These are phyloP conservation scores for Calonectria pteridis DNA, from an alignment of 2,329 filamentous ascomycete genomes.

Conservation along the genomic window DNA sequence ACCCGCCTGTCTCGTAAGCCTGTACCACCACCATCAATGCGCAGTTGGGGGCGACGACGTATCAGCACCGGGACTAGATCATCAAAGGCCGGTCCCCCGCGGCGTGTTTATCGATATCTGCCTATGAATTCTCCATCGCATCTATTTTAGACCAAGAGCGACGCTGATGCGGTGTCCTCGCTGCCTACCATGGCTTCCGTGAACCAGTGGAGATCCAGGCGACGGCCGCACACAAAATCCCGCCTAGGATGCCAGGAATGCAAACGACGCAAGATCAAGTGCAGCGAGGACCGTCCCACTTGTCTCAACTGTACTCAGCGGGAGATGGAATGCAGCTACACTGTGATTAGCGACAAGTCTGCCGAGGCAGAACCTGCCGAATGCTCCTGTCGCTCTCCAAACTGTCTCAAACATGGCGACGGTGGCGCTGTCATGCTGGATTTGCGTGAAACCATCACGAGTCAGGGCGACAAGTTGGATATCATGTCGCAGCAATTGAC, in stretches of 20 bases:
- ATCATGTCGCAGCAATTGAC: background rate
- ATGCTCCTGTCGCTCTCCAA: background rate
- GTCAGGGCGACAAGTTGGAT: background rate
- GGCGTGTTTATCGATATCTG: background rate
- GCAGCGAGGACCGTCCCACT: background rate
- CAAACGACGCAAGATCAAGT: slow-evolving; percentile 1
- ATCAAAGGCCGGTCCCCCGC: background rate
- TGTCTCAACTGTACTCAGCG: background rate
- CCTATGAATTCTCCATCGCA: background rate
- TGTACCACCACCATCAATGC: background rate
- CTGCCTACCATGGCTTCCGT: background rate
- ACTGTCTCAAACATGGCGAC: background rate
- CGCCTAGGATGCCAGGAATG: background rate
- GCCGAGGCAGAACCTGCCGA: background rate
- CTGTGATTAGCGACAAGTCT: background rate
- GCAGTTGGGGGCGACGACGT: background rate
- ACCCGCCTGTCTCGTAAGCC: background rate
- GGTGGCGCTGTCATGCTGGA: background rate
- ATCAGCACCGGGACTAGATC: background rate
- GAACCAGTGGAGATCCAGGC: background rate
- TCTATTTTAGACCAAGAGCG: background rate
- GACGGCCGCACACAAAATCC: background rate
- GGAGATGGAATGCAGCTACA: background rate
- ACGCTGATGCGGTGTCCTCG: background rate
- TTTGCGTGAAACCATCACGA: background rate